Evolutionary conservation across 495 filamentous ascomycete species (phyloP).

Genomic region (Physcia stellaris): DNA sequence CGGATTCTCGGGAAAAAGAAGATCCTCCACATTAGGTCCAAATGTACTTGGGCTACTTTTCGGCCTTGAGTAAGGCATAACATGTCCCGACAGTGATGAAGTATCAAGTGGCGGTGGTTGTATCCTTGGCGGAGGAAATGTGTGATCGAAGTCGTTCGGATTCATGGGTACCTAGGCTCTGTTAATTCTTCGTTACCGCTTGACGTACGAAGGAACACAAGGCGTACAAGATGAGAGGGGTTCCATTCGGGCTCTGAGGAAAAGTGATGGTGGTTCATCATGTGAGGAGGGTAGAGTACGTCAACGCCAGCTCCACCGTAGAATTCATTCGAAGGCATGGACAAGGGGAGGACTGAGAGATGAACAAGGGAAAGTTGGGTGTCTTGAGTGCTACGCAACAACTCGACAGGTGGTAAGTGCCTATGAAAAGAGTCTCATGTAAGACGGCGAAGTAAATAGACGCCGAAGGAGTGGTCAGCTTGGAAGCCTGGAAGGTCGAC

Average conservation of each 20-base stretch:
- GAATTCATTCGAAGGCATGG: slow-evolving; percentile 13
- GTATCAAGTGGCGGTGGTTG: slow-evolving; percentile 21
- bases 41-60: slow-evolving; percentile 30
- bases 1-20: slow-evolving; percentile 17
- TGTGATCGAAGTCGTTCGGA: slow-evolving; percentile 15
- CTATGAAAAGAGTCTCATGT: background rate
- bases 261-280: slow-evolving; percentile 18
- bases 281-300: slow-evolving; percentile 13
- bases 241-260: slow-evolving; percentile 18
- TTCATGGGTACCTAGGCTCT: slow-evolving; percentile 1
- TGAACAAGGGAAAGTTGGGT: background rate
- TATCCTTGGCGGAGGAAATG: slow-evolving; percentile 19
- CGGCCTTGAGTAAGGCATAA: slow-evolving; percentile 19
- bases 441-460: too few relatives aligned
- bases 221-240: slow-evolving; percentile 11
- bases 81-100: slow-evolving; percentile 17
- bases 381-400: background rate
- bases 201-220: background rate
- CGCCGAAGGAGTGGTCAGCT: too few relatives aligned
- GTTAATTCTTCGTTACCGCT: slow-evolving; percentile 19
- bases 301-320: slow-evolving; percentile 14
- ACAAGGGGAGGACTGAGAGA: slow-evolving; percentile 8
- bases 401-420: background rate
- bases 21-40: slow-evolving; percentile 18
- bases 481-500: too few relatives aligned